A percentile compares a stretch with the other conserved stretches of the same genome.
Conservation (phyloP, 129 eudicot species). For the Centella asiatica region DNA sequence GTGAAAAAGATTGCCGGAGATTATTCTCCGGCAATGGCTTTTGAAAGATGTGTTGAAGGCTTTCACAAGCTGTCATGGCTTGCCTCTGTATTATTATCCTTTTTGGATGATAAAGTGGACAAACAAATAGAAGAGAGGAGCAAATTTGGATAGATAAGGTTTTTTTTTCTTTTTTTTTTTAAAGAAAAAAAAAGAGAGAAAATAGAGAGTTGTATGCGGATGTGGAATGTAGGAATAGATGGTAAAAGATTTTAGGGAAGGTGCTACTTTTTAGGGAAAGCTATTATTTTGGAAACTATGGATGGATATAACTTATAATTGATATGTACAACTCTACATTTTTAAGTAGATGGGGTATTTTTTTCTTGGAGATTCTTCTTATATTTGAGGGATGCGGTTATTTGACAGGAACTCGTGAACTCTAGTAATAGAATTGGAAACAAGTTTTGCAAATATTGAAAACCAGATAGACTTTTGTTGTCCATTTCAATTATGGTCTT, state of each 20-base stretch:
- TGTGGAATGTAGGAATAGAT: not conserved
- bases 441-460: no score
- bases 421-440: no score
- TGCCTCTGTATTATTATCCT: constrained; percentile 12
- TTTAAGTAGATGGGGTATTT: not conserved
- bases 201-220: not conserved
- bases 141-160: not conserved
- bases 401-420: no score
- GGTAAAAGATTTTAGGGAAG: not conserved
- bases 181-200: not conserved
- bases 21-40: constrained; percentile 36
- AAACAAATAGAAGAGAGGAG: not conserved
- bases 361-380: no score
- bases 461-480: no score
- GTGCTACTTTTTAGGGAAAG: constrained; percentile 8
- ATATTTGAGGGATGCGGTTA: no score
- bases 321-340: not conserved
- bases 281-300: no score
- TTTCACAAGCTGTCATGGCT: constrained; percentile 70
- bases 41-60: constrained; percentile 69
- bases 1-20: constrained; percentile 32
- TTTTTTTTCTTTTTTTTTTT: not conserved
- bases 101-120: constrained; percentile 10
- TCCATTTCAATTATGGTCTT: no score
- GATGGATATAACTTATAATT: not conserved